A percentile compares a stretch with the other conserved stretches of the same genome.
phyloP scores from a whole-genome alignment of 305 asterid genomes.

The Rubia peregrina region DNA sequence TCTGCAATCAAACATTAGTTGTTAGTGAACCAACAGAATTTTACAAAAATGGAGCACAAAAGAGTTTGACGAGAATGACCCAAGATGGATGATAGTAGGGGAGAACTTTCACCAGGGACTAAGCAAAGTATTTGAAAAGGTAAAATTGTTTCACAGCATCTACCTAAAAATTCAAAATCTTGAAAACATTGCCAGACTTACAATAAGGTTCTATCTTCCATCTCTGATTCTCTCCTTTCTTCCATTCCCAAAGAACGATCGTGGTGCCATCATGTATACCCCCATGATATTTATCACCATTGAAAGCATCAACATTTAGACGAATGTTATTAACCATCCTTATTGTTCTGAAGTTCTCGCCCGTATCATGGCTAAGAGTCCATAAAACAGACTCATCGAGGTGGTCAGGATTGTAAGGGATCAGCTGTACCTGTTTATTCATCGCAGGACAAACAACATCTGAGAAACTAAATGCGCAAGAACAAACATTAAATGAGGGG shows the following conservation, averaged over 20 bases:
- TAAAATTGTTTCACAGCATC: background rate
- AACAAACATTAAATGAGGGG: background rate
- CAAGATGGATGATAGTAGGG: background rate
- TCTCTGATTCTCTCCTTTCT: constrained; percentile 71
- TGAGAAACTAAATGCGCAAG: constrained; percentile 5
- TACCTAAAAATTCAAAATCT: background rate
- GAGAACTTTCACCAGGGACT: background rate
- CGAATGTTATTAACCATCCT: constrained; percentile 69
- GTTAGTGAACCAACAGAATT: background rate
- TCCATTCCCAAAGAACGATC: constrained; percentile 84
- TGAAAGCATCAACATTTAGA: constrained; percentile 59
- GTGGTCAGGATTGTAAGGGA: constrained; percentile 40
- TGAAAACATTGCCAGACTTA: constrained; percentile 15
- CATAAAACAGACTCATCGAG: constrained; percentile 71
- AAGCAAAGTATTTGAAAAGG: background rate
- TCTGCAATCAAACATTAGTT: constrained; percentile 11
- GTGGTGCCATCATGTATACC: constrained; percentile 69
- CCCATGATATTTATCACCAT: constrained; percentile 68
- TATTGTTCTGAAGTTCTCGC: constrained; percentile 51
- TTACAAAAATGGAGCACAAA: background rate
- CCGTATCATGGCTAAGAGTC: constrained; percentile 66
- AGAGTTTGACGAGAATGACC: background rate
- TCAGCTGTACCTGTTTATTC: constrained; percentile 53
- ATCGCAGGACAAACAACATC: background rate
- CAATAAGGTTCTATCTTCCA: constrained; percentile 71